Evolutionary conservation across 495 filamentous ascomycete genomes (phyloP), one percentile per base, ranked within the genome.

Genomic region (Ascodesmis nigricans): DNA sequence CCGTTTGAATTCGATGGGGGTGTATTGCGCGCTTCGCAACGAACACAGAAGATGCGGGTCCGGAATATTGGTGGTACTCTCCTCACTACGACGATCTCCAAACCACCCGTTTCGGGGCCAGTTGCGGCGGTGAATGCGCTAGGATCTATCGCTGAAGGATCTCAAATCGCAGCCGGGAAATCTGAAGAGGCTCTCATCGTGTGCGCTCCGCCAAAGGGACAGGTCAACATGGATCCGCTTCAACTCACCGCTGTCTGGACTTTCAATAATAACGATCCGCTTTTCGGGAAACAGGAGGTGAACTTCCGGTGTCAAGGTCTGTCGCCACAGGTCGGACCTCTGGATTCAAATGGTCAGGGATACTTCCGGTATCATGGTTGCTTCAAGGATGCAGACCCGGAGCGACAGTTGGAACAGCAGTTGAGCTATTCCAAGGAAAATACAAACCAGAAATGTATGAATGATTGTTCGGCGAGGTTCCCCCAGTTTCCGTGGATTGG

Each of bases 31-130:
- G 45, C 46, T 9, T 39, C 41, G 5, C 52, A 47, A 19, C 45
- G 46, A 19, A 44, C 39, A 20, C 40, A 55, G 6, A 48, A 46
- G 14, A 38, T 60, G 35, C 34, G 57, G n/a, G 37, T 60, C 11
- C 53, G 42, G 8, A 60, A 60, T 33, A 42, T 38, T 13, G 57
- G 57, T 13, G 46, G 44, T 3, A 43, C 45, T 3, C 48, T 46
- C 0, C 44, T 60, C 5, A 54, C 53, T 1, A 49, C 57, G 8
- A 58, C 57, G 11, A 48, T 60, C 11, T 59, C 57, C 1, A 60
- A 60, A 24, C 57, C 57, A 0, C 57, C 57, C 1, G 42, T 58
- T n/a, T 46, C 53, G 6, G 55, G 57, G 1, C 45, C 57, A 2
- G 45, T 60, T n/a, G 54, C 53, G 6, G 53, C 53, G 1, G 40